Evolutionary conservation across 495 filamentous ascomycete species (phyloP), one percentile per base, ranked within the genome.

Genomic region (Filosporella fistucella): DNA sequence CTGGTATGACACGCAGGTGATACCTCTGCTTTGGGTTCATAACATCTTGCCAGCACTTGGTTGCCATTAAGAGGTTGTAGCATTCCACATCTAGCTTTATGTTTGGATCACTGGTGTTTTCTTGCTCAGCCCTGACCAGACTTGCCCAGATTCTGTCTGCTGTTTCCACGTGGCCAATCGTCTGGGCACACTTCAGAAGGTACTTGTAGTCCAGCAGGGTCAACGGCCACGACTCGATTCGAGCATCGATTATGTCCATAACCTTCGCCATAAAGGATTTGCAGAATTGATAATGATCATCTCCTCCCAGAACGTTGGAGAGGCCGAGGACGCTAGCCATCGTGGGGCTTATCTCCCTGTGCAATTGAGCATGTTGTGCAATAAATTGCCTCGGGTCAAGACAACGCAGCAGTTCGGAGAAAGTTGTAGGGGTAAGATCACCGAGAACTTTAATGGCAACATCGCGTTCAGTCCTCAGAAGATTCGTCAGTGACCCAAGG

Each of bases 21-120:
- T 72, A 68, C 20, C 67, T 63, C 43, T 68, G 62, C 8, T 16
- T 14, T 12, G 38, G 36, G 35, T 53, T 32, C 26, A 62, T 65
- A 17, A 60, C 49, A 33, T 54, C 52, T 8, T 74, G 54, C 73
- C 72, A 77, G 34, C 69, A 60, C 17, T 64, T 63, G 1, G 68
- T 68, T 23, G 65, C 70, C 57, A 83, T 68, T 37, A 73, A 78
- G 32, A 70, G 57, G 40, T 84, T 86, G 58, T 81, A 86, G 52
- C 77, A 80, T 42, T 63, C 61, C 1, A 65, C 54, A 55, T 83
- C 70, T 29, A 40, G 49, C 8, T 13, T 29, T 1, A 52, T 17
- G 1, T 16, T 10, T 4, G 44, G 25, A 4, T 16, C 3, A 4
- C n/a, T 13, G 10, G 39, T 41, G 9, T 29, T 42, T 9, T 30